Evolutionary conservation across 257 asterid genomes (phyloP).

Genomic region (Petunia secreta): DNA sequence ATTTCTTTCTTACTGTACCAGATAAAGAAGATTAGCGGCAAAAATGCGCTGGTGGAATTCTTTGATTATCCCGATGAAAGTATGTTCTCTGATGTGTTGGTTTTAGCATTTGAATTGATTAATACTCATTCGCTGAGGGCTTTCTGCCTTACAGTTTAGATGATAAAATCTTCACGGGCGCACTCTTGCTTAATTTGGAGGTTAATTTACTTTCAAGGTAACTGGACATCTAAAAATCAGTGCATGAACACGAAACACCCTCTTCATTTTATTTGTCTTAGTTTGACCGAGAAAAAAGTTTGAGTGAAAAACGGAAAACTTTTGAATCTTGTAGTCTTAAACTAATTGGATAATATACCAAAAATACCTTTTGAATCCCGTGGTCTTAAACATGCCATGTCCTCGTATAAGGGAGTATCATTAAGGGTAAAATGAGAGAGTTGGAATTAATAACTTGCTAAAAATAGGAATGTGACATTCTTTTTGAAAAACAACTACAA

Average conservation of each 20-base stretch:
- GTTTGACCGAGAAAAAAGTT: too few relatives aligned
- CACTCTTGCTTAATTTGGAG: neutral
- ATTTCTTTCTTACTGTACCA: slow-evolving; percentile 34
- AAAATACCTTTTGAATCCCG: too few relatives aligned
- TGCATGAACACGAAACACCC: neutral
- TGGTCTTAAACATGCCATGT: too few relatives aligned
- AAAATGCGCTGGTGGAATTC: slow-evolving; percentile 41
- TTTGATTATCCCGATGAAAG: slow-evolving; percentile 69
- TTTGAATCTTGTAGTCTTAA: too few relatives aligned
- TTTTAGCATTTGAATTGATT: neutral
- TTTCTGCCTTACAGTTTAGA: neutral
- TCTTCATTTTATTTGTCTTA: too few relatives aligned
- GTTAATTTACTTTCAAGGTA: neutral
- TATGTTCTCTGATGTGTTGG: slow-evolving; percentile 29
- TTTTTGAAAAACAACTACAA: too few relatives aligned
- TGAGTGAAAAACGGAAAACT: too few relatives aligned
- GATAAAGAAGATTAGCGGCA: slow-evolving; percentile 45
- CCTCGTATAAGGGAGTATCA: too few relatives aligned
- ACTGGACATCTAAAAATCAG: neutral
- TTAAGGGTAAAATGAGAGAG: too few relatives aligned
- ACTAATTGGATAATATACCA: too few relatives aligned
- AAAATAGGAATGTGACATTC: too few relatives aligned
- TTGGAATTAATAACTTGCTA: too few relatives aligned
- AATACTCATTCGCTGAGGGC: neutral
- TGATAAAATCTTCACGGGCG: neutral